phyloP scores from a whole-genome alignment of 1,284 basidiomycete species.

The Chalciporus sp. region DNA sequence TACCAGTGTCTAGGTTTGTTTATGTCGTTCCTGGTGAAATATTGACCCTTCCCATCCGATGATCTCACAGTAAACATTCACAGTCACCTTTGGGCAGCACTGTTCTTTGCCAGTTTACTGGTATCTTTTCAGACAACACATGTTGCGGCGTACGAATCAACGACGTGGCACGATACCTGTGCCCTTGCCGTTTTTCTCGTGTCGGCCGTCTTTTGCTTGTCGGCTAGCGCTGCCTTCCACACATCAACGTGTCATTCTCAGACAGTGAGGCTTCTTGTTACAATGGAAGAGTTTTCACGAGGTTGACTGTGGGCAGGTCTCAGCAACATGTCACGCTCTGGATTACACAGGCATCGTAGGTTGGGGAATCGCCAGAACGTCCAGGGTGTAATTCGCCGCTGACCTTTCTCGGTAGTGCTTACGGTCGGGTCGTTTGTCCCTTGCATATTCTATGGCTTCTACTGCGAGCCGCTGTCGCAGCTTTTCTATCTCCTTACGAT shows the following conservation, averaged over 20 bases:
- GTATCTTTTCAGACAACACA: conserved; percentile 53
- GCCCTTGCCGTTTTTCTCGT: conserved; percentile 71
- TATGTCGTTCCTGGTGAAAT: conserved; percentile 6
- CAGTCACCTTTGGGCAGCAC: conserved; percentile 78
- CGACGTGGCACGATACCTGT: conserved; percentile 65
- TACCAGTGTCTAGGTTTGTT: conserved; percentile 2
- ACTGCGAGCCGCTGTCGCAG: conserved; percentile 58
- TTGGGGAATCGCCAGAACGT: conserved; percentile 28
- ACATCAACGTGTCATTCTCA: conserved; percentile 75
- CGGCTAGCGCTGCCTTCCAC: conserved; percentile 79
- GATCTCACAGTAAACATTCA: conserved; percentile 80
- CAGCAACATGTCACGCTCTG: conserved; percentile 57
- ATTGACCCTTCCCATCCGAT: conserved; percentile 9
- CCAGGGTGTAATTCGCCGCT: not conserved
- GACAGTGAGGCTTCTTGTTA: conserved; percentile 43
- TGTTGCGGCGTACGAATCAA: conserved; percentile 48
- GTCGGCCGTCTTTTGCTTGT: conserved; percentile 77
- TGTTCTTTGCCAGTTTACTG: conserved; percentile 67
- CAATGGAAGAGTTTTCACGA: not conserved
- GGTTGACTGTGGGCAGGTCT: conserved; percentile 39
- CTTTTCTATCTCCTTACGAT: conserved; percentile 57
- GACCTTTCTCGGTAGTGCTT: conserved; percentile 38
- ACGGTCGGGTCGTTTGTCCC: conserved; percentile 86
- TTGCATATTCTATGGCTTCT: conserved; percentile 73
- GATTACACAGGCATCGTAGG: conserved; percentile 75